Conservation (phyloP, 768 basidiomycete genomes). For the Tylopilus balloui region DNA sequence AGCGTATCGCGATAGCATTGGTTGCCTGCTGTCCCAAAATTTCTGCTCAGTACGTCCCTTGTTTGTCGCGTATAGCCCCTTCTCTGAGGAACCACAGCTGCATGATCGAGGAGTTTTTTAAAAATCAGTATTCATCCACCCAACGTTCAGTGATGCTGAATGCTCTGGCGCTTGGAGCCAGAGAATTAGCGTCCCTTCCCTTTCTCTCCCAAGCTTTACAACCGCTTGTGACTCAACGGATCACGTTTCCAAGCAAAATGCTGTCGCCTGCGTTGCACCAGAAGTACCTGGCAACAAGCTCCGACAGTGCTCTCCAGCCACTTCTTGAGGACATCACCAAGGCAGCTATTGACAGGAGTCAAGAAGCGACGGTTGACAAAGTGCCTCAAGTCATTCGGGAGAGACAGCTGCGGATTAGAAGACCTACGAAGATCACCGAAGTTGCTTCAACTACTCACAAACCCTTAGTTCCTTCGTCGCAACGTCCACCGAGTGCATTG, state of each 20-base stretch:
- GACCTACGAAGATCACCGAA: slow-evolving; percentile 44
- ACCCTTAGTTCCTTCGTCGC: slow-evolving; percentile 13
- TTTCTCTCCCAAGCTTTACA: slow-evolving; percentile 25
- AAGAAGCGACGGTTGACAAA: slow-evolving; percentile 48
- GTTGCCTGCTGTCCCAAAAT: slow-evolving; percentile 74
- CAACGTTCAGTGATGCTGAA: slow-evolving; percentile 86
- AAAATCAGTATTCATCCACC: slow-evolving; percentile 82
- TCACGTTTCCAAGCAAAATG: slow-evolving; percentile 76
- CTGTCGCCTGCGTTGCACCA: slow-evolving; percentile 70
- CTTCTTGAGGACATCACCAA: slow-evolving; percentile 63
- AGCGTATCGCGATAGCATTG: slow-evolving; percentile 73
- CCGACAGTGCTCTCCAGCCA: slow-evolving; percentile 43
- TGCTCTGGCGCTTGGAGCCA: slow-evolving; percentile 78
- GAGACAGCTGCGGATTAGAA: slow-evolving; percentile 63
- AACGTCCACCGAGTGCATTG: slow-evolving; percentile 10
- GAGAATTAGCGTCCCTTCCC: slow-evolving; percentile 65
- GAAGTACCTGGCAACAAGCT: slow-evolving; percentile 50
- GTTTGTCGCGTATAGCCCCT: not conserved
- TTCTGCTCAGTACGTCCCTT: slow-evolving; percentile 66
- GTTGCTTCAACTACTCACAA: slow-evolving; percentile 24
- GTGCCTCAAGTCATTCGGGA: slow-evolving; percentile 66
- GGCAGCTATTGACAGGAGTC: slow-evolving; percentile 57
- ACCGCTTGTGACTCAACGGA: slow-evolving; percentile 31
- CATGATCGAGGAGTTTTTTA: slow-evolving; percentile 90
- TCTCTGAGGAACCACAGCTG: slow-evolving; percentile 42